Evolutionary conservation across 257 asterid species (phyloP), one percentile per base, ranked within the genome.

Genomic region (Paulownia fortunei): DNA sequence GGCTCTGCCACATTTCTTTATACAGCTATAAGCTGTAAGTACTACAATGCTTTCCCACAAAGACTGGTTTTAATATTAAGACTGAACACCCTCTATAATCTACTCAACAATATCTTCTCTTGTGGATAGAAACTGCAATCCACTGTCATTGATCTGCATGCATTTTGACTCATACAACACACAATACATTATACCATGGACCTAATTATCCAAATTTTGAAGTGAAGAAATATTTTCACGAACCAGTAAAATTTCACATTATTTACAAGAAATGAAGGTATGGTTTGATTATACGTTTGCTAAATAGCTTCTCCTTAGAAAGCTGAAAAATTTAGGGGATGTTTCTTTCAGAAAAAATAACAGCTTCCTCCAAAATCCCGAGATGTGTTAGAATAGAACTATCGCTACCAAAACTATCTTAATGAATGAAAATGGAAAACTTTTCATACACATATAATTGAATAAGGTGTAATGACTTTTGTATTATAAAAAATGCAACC

Each of bases 241-340:
- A 30, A 44, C 11, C 27, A 7, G 60, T 18, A 54, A n/a, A 18
- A 13, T 1, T 21, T 19, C 0, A 54, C 8, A n/a, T 7, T 18
- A 18, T n/a, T 12, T 49, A 49, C 61, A 47, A 30, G 62, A 37
- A 41, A 39, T 34, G 64, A 44, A 26, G 60, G 16, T 47, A 15
- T 62, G n/a, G n/a, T 46, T 16, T 47, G 26, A 27, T 4, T 59
- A 26, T 0, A 11, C 46, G 60, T 36, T 54, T 65, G 72, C 37
- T 65, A 65, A 18, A 65, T 39, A 58, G 68, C 42, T 11, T n/a
- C 62, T 74, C 79, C 27, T 24, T 19, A 36, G 69, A 39, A 73
- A 73, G 63, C 44, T 19, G 4, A 36, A 30, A 34, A 27, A 6
- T 30, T 13, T 30, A 62, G 24, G 6, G 69, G 18, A 15, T 32